Percentiles rank a stretch among this genome's conserved stretches.
These are phyloP conservation scores for Diaporthe caulivora DNA, from an alignment of 2,329 filamentous ascomycete genomes.

Conservation along the genomic window DNA sequence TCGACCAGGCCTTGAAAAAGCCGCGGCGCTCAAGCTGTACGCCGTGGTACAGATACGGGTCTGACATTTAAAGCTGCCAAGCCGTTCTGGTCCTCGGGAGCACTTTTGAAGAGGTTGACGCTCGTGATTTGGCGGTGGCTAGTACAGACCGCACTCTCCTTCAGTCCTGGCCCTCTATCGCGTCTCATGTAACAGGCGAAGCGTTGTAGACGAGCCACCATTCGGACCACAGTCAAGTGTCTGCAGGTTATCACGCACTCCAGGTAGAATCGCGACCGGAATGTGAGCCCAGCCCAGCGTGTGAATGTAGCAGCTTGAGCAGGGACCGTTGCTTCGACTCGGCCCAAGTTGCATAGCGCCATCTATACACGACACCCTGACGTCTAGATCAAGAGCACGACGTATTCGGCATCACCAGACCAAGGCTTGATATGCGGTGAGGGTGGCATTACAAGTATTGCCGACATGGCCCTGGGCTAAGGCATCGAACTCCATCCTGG, in stretches of 20 bases:
- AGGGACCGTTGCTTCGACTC: background rate
- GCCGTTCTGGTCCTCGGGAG: background rate
- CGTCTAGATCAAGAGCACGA: no score
- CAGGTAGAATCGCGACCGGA: background rate
- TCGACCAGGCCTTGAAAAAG: constrained; percentile 72
- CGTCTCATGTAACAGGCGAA: background rate
- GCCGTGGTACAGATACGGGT: constrained; percentile 77
- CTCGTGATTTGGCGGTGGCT: background rate
- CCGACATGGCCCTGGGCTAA: no score
- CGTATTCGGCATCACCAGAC: no score
- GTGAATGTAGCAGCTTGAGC: background rate
- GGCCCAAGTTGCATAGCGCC: background rate
- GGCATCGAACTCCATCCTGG: no score
- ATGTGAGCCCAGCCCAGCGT: no score
- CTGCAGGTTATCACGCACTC: background rate
- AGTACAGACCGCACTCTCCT: background rate
- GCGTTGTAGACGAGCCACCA: background rate
- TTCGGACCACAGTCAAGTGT: background rate
- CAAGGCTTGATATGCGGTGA: no score
- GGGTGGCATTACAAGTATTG: no score
- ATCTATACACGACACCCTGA: no score
- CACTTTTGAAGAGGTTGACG: no score
- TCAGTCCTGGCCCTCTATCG: background rate
- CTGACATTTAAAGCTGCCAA: constrained; percentile 58
- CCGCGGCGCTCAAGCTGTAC: constrained; percentile 66